Percentiles rank a stretch among this genome's conserved stretches.
These are phyloP conservation scores for Aleurites moluccanus DNA, from an alignment of 441 rosid species.

Conservation along the genomic window DNA sequence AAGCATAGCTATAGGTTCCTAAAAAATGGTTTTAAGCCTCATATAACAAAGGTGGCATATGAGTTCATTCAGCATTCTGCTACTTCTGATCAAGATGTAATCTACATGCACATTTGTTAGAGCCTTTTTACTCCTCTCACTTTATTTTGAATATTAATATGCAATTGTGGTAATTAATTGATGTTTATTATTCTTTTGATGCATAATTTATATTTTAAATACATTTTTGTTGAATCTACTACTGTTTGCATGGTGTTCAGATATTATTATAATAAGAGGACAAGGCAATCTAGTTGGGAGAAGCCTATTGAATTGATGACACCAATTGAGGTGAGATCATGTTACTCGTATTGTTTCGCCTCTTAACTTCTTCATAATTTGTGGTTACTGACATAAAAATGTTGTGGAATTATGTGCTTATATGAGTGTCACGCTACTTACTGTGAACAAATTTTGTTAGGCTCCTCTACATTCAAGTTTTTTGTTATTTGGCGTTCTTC, in stretches of 20 bases:
- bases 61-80: background rate
- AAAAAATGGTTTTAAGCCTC: background rate
- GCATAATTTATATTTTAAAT: constrained; percentile 13
- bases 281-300: constrained; percentile 94
- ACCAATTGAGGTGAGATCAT: constrained; percentile 74
- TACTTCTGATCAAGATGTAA: background rate
- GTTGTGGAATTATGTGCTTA: background rate
- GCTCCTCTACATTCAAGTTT: constrained; percentile 3
- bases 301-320: constrained; percentile 94
- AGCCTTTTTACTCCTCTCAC: background rate
- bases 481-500: constrained; percentile 11
- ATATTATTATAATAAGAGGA: constrained; percentile 89
- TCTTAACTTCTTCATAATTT: constrained; percentile 23
- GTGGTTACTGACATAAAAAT: constrained; percentile 5
- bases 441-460: constrained; percentile 1
- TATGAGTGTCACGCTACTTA: constrained; percentile 9
- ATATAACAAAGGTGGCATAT: background rate
- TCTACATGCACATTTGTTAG: background rate
- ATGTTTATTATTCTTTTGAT: constrained; percentile 8
- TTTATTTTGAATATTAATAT: background rate
- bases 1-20: constrained; percentile 3
- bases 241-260: constrained; percentile 40
- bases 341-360: constrained; percentile 16
- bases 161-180: background rate
- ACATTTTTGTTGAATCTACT: constrained; percentile 9